Percentiles rank a stretch among this genome's conserved stretches.
Conservation (phyloP, 2,329 filamentous ascomycete species). For the Reticulascus tulasneorum region DNA sequence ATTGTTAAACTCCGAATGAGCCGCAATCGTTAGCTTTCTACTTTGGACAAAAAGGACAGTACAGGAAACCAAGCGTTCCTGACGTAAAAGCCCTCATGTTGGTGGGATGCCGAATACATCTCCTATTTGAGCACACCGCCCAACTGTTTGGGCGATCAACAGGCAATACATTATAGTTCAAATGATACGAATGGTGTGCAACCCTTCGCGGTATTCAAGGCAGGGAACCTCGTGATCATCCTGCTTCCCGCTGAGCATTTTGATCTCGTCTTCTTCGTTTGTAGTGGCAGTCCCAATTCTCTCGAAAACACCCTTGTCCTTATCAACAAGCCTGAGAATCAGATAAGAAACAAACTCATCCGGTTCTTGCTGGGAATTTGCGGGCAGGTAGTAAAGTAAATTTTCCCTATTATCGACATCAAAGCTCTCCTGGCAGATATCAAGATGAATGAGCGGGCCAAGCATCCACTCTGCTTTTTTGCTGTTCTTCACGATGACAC, state of each 20-base stretch:
- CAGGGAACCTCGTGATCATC: no score
- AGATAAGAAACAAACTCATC: background rate
- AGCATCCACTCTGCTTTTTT: background rate
- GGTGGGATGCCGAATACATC: no score
- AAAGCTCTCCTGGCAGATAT: background rate
- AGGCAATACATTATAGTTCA: no score
- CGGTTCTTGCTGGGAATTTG: background rate
- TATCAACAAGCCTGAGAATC: background rate
- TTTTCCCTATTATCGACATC: background rate
- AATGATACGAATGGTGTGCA: no score
- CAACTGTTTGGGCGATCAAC: no score
- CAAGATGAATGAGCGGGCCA: background rate
- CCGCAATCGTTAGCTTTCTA: no score
- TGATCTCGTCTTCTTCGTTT: background rate
- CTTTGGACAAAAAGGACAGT: no score
- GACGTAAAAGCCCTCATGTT: no score
- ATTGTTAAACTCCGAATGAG: no score
- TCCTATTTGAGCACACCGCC: no score
- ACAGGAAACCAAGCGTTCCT: no score
- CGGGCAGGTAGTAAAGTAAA: background rate
- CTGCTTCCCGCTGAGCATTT: background rate
- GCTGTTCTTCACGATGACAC: background rate
- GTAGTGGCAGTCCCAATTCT: slow-evolving; percentile 3
- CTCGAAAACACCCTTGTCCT: background rate
- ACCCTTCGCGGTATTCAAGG: no score